phyloP scores from a whole-genome alignment of 2,329 filamentous ascomycete species.

The Fonsecaea monophora region DNA sequence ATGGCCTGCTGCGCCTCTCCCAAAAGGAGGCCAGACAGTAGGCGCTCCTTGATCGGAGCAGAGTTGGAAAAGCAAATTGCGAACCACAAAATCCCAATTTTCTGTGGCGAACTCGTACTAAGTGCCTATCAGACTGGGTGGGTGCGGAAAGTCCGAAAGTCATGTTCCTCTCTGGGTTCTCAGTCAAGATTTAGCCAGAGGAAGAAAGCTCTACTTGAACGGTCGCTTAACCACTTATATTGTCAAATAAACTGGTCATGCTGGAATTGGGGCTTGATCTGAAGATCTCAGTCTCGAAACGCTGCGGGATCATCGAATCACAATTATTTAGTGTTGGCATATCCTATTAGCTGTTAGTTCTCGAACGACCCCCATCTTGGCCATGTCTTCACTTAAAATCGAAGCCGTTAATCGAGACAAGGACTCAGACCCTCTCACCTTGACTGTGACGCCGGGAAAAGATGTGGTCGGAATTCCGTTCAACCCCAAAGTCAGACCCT shows the following conservation, averaged over 20 bases:
- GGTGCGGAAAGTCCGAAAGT: not conserved
- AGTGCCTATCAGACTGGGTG: not conserved
- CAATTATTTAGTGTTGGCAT: too few relatives aligned
- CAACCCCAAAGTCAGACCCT: not conserved
- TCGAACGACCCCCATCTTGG: not conserved
- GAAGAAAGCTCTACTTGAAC: not conserved
- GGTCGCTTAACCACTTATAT: not conserved
- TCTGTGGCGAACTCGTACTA: not conserved
- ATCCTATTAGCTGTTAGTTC: too few relatives aligned
- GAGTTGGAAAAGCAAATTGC: not conserved
- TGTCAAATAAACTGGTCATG: not conserved
- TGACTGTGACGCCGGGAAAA: not conserved
- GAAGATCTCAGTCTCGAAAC: not conserved
- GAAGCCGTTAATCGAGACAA: not conserved
- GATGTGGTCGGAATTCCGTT: not conserved
- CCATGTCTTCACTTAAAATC: not conserved
- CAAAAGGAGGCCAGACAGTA: not conserved
- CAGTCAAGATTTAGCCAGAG: not conserved
- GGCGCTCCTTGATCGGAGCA: not conserved
- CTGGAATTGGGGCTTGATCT: not conserved
- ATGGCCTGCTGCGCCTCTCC: not conserved
- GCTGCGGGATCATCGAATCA: too few relatives aligned
- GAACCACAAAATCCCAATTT: not conserved
- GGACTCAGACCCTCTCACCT: not conserved
- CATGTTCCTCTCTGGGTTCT: not conserved